phyloP scores from a whole-genome alignment of 495 filamentous ascomycete genomes.

The Neurospora sp. region DNA sequence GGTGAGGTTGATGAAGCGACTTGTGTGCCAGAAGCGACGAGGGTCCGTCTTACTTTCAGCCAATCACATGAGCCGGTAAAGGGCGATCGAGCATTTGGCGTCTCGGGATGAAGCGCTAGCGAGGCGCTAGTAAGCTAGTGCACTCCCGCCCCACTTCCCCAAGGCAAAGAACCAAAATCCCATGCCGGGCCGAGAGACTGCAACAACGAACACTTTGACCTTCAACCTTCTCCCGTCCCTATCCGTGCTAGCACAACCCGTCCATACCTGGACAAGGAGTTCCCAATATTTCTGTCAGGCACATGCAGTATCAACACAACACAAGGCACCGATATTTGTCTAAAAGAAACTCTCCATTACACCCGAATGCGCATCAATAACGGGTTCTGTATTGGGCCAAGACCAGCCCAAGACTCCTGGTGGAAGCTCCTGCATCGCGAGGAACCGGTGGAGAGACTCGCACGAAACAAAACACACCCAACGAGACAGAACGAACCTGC shows the following conservation, averaged over 20 bases:
- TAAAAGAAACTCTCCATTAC: neutral
- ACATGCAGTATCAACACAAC: neutral
- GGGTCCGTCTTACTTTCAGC: slow-evolving; percentile 5
- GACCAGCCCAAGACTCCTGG: neutral
- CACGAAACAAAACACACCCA: neutral
- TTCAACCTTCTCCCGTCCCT: neutral
- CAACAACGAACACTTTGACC: neutral
- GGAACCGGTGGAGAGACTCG: neutral
- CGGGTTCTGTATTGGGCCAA: neutral
- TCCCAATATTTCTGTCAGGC: neutral
- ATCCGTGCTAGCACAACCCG: neutral
- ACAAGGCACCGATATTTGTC: neutral
- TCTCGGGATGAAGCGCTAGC: slow-evolving; percentile 31
- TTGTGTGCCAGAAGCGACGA: slow-evolving; percentile 21
- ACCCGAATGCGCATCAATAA: neutral
- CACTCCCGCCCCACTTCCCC: neutral
- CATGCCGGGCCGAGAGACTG: neutral
- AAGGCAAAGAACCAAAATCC: neutral
- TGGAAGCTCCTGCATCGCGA: neutral
- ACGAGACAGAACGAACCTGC: neutral
- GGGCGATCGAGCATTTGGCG: slow-evolving; percentile 22
- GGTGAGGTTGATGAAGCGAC: slow-evolving; percentile 21
- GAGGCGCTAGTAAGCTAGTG: slow-evolving; percentile 18
- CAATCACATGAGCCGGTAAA: slow-evolving; percentile 12
- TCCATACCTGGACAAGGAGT: neutral